Base-by-base conservation (phyloP, 345 rosid genomes). In the Melastoma malabathricum region DNA sequence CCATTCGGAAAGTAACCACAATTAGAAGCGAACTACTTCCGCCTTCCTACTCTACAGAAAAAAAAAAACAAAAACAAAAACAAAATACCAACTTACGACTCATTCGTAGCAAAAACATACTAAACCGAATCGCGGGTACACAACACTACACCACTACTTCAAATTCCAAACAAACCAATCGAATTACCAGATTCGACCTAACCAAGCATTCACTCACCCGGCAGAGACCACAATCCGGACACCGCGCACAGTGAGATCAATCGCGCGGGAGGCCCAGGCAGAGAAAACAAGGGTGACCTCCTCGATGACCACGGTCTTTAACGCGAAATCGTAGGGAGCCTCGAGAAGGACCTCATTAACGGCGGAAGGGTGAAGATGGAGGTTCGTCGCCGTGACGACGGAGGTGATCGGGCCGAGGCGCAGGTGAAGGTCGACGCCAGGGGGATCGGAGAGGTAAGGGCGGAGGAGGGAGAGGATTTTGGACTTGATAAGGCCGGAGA, bases 361-460 rank as follows among this genome's bases (percentile, higher is more conserved):
- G 46, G 68, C 67, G 22, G 75, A 54, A 44, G 56, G 60, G 63
- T 75, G 81, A 55, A 89, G 55, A 47, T 63, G 66, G 46, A 89
- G 69, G 62, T 70, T 73, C 61, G 61, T 59, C 0, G 74, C 59
- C n/a, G 72, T 72, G 44, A 73, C 57, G 48, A 48, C 59, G 25
- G 89, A 73, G 63, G 70, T 67, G 23, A 75, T 60, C 46, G 86
- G 29, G 66, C 95, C 96, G 52, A 89, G 59, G 47, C 73, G 59
- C 44, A 86, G 60, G 10, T 74, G 79, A 46, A 86, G 71, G 38
- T 78, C 84, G 31, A 27, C 6, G 6, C 31, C 31, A 57, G 87
- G 96, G 49, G 72, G 82, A 23, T 76, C 78, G 44, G 48, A 69
- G 59, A 85, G 77, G 84, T 84, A 83, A 31, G 90, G 79, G 44